Conservation (phyloP, 768 basidiomycete genomes). For the Hypsizygus marmoreus region DNA sequence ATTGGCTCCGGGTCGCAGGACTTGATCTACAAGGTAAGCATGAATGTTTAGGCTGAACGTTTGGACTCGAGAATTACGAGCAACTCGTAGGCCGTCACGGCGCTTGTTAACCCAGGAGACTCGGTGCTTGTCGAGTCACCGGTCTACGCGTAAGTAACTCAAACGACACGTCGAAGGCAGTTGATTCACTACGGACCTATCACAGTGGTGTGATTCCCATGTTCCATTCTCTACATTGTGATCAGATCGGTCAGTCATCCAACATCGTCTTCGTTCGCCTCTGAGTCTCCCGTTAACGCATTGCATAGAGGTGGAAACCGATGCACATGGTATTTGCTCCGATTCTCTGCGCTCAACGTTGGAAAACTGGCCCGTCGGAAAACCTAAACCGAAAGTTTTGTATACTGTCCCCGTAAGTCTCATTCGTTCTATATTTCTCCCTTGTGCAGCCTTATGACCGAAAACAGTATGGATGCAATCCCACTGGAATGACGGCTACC, state of each 20-base stretch:
- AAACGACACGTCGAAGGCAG: constrained; percentile 9
- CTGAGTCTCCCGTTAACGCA: background rate
- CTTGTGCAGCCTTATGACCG: background rate
- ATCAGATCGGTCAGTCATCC: constrained; percentile 52
- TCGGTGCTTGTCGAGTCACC: constrained; percentile 79
- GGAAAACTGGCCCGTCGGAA: constrained; percentile 66
- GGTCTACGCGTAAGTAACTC: constrained; percentile 60
- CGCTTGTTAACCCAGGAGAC: constrained; percentile 77
- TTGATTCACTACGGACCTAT: background rate
- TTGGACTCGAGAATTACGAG: background rate
- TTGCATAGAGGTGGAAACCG: constrained; percentile 64
- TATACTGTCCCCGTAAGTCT: constrained; percentile 73
- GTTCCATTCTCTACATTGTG: constrained; percentile 50
- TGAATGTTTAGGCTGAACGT: background rate
- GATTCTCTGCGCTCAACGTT: constrained; percentile 58
- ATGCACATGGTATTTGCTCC: constrained; percentile 66
- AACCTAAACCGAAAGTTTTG: constrained; percentile 70
- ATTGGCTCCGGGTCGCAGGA: constrained; percentile 90
- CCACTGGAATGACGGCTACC: constrained; percentile 75
- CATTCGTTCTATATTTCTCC: background rate
- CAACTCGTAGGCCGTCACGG: constrained; percentile 56
- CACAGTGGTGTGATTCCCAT: constrained; percentile 64
- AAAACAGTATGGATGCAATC: constrained; percentile 79
- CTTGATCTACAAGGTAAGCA: constrained; percentile 64
- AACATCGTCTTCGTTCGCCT: background rate